Conservation (phyloP, 768 basidiomycete genomes). For the Amanita phalloides region DNA sequence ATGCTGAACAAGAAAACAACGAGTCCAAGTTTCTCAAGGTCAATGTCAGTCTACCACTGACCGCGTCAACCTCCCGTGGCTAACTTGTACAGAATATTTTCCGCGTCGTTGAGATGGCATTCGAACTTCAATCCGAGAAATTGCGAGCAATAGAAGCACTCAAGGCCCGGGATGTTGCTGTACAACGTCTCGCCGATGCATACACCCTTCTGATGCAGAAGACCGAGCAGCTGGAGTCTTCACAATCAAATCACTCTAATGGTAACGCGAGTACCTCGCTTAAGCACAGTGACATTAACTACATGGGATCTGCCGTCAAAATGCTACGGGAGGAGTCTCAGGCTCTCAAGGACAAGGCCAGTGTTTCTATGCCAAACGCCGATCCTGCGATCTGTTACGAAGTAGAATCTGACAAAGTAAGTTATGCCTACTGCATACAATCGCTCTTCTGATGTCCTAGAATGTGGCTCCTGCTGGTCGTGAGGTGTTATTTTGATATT, state of each 20-base stretch:
- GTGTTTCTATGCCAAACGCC: conserved; percentile 9
- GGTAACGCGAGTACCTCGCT: background rate
- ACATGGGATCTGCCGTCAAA: conserved; percentile 25
- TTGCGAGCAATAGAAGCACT: conserved; percentile 45
- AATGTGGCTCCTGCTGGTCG: conserved; percentile 10
- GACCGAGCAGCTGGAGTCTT: conserved; percentile 33
- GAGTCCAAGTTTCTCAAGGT: background rate
- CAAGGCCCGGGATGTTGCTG: conserved; percentile 50
- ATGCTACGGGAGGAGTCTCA: conserved; percentile 17
- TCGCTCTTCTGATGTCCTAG: background rate
- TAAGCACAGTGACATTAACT: conserved; percentile 23
- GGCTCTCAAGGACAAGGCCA: background rate
- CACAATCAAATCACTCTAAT: conserved; percentile 30
- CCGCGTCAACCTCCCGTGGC: background rate
- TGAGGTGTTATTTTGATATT: background rate
- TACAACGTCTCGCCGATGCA: conserved; percentile 47
- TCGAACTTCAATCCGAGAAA: conserved; percentile 44
- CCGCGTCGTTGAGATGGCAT: conserved; percentile 38
- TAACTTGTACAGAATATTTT: conserved; percentile 28
- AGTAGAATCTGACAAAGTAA: conserved; percentile 20
- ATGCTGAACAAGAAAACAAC: background rate
- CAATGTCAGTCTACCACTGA: background rate
- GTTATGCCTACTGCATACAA: background rate
- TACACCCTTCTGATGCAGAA: conserved; percentile 55
- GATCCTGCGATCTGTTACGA: conserved; percentile 32